Evolutionary conservation across 257 asterid genomes (phyloP), one percentile per base, ranked within the genome.

Genomic region (Scutellaria baicalensis): DNA sequence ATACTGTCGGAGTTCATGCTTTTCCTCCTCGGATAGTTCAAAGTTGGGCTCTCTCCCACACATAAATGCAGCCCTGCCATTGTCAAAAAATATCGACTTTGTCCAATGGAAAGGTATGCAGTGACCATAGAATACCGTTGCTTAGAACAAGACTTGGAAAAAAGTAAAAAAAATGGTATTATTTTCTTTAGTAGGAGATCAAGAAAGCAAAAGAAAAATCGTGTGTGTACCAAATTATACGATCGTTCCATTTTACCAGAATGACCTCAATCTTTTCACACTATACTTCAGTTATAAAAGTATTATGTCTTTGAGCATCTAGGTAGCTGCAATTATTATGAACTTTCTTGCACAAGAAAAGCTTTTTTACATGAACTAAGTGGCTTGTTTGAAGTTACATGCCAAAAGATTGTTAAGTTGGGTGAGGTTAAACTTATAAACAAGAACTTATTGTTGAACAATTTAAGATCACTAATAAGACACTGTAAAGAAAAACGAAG

Each of bases 1-100:
- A 66, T 80, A 77, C 66, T 81, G 75, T 14, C 82, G 66, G 6
- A 88, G 89, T 64, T 86, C 87, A 55, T 74, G 75, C 76, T 85
- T 85, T 78, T 87, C 95, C 68, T 80, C 87, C 68, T 85, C 88
- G 2, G 82, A 35, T 47, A 85, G 83, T 21, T 80, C 86, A 45
- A 82, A 83, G 72, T 87, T 87, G 11, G 95, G 95, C 60, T 83
- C 91, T 69, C 91, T 85, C 45, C 94, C 88, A 21, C 94, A 85
- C 89, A 83, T 83, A 66, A 88, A 88, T 36, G 95, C 95, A 62
- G 95, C 93, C 87, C 93, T 86, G 75, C 33, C 64, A 8, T 47
- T 3, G 8, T 33, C 3, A 0, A 18, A 27, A 51, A 23, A 27
- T 5, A 35, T 51, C 48, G 13, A 35, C 8, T 33, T 64, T 56